These are phyloP conservation scores for Xanthoconium purpureum DNA, from an alignment of 768 basidiomycete species.

Conservation along the genomic window DNA sequence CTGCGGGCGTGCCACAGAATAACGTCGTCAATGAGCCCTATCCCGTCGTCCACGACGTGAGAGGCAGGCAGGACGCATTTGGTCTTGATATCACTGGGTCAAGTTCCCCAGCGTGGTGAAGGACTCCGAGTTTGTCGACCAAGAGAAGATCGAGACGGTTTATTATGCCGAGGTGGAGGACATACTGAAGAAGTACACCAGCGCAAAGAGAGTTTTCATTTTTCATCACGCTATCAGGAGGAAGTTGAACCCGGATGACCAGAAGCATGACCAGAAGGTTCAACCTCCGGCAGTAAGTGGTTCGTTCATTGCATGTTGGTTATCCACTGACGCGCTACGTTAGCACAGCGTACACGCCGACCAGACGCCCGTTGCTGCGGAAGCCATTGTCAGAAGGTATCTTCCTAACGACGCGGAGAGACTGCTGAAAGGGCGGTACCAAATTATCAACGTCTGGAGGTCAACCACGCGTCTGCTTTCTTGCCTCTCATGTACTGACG, in stretches of 20 bases:
- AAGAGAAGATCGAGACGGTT: neutral
- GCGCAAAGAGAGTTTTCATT: neutral
- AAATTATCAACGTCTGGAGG: slow-evolving; percentile 44
- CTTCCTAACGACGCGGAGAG: slow-evolving; percentile 39
- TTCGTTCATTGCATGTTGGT: neutral
- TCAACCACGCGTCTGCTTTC: no score
- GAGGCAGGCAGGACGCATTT: neutral
- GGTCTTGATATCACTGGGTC: neutral
- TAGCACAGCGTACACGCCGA: neutral
- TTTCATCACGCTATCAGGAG: neutral
- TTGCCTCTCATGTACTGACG: neutral
- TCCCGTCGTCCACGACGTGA: neutral
- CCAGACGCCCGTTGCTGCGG: neutral
- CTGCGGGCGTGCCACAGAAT: neutral
- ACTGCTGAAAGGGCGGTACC: slow-evolving; percentile 37
- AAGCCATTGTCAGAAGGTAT: slow-evolving; percentile 3
- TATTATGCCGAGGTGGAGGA: neutral
- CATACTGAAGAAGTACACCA: neutral
- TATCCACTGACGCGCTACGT: neutral
- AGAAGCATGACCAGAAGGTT: neutral
- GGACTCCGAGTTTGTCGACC: neutral
- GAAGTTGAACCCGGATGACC: neutral
- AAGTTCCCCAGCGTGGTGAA: neutral
- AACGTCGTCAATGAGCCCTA: neutral
- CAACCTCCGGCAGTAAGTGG: neutral